Conservation (phyloP, 176 grass and related monocot genomes). For the Eremochloa ophiuroides region DNA sequence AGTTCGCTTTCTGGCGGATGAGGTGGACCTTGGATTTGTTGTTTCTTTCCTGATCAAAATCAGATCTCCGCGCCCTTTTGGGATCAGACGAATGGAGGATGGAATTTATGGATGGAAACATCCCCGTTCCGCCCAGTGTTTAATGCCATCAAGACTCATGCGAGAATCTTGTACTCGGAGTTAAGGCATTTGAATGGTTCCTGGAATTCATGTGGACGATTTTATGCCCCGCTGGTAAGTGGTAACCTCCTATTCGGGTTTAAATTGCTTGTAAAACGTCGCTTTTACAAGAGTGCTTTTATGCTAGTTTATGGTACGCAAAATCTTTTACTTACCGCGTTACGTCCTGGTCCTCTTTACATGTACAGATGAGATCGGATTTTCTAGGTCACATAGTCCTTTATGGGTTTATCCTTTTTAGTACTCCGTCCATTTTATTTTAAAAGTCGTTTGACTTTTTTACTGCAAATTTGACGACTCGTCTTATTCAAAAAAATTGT, state of each 20-base stretch:
- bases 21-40: slow-evolving; percentile 18
- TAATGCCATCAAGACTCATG: slow-evolving; percentile 23
- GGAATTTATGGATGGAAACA: not conserved
- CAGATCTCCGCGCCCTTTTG: not conserved
- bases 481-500: no score
- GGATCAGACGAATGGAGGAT: not conserved
- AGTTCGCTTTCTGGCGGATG: slow-evolving; percentile 36
- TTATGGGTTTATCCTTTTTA: no score
- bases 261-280: not conserved
- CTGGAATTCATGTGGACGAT: not conserved
- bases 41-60: not conserved
- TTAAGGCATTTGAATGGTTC: not conserved
- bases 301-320: no score
- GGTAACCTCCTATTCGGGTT: not conserved
- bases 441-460: no score
- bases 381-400: no score
- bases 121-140: not conserved
- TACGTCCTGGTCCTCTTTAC: no score
- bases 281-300: no score
- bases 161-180: not conserved
- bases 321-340: no score
- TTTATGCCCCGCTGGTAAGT: not conserved
- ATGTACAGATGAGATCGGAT: no score
- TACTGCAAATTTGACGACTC: no score
- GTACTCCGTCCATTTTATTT: no score